These are phyloP conservation scores for Chaetomium tenue DNA, from an alignment of 495 filamentous ascomycete species.

Conservation along the genomic window DNA sequence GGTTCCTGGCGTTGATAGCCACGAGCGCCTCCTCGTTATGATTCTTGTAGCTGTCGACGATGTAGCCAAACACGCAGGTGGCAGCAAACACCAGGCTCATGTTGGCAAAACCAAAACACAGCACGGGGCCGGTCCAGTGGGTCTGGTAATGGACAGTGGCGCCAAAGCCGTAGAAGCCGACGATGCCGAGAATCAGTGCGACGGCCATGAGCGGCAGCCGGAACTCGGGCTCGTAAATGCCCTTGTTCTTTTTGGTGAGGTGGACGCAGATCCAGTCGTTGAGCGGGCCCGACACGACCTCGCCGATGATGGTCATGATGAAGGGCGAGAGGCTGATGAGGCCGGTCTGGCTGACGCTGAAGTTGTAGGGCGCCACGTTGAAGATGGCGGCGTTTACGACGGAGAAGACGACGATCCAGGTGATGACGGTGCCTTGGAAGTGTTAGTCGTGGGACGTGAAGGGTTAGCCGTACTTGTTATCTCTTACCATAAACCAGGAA, in stretches of 20 bases:
- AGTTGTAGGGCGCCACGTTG: slow-evolving; percentile 52
- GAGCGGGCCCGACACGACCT: slow-evolving; percentile 49
- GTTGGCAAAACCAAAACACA: slow-evolving; percentile 54
- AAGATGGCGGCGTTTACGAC: slow-evolving; percentile 55
- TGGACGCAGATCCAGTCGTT: slow-evolving; percentile 52
- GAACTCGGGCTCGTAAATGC: slow-evolving; percentile 58
- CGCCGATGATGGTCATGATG: slow-evolving; percentile 50
- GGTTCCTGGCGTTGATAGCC: slow-evolving; percentile 54
- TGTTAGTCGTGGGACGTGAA: neutral
- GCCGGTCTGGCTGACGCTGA: slow-evolving; percentile 49
- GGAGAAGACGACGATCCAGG: slow-evolving; percentile 55
- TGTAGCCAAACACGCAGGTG: slow-evolving; percentile 54
- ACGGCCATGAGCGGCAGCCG: slow-evolving; percentile 51
- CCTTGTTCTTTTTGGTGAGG: slow-evolving; percentile 48
- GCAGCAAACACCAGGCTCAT: slow-evolving; percentile 53
- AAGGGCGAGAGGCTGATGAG: slow-evolving; percentile 52
- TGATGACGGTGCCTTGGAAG: slow-evolving; percentile 40
- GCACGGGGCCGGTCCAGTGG: slow-evolving; percentile 54
- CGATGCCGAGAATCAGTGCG: slow-evolving; percentile 43
- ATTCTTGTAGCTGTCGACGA: slow-evolving; percentile 53
- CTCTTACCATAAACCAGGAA: slow-evolving; percentile 51
- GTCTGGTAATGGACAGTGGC: slow-evolving; percentile 56
- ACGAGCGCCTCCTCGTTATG: slow-evolving; percentile 57
- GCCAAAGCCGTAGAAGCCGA: slow-evolving; percentile 61
- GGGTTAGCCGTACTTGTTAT: neutral